Evolutionary conservation across 1,284 basidiomycete species (phyloP), one percentile per base, ranked within the genome.

Genomic region (Fomitopsis pinicola): DNA sequence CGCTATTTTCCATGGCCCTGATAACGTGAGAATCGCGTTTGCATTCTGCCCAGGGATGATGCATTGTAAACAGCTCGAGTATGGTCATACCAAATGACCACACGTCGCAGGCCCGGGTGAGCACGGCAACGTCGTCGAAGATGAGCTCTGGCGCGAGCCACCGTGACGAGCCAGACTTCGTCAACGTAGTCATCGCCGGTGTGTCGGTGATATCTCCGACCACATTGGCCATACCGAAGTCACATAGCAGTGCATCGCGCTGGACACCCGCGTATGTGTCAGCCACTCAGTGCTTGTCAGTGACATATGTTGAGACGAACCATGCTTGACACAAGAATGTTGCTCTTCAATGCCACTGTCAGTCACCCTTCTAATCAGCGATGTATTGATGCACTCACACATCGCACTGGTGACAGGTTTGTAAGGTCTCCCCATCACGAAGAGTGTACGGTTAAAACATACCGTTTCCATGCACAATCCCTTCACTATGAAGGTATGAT

Each of bases 201-300:
- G 69, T 78, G 56, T 81, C 79, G 1, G 81, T 80, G 28, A 83
- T 76, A 46, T 85, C 82, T 62, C 80, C 79, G 40, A 86, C 76
- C 36, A 84, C 72, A 66, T 82, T 84, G n/a, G 85, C 79, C 73
- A 86, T 80, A 38, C 84, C 84, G 66, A 87, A 86, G 64, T 87
- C 85, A 60, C 80, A 82, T 33, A 87, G 80, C 42, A 81, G 74
- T 26, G 84, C 80, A 64, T 80, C 72, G 9, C 76, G 77, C 84
- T 86, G 52, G 6, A 42, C 35, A 8, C 8, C 9, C 26, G 2
- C 9, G n/a, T 17, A 17, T 17, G 30, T 10, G 26, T 48, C 26
- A 42, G 42, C 5, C 5, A 5, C 15, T 45, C 22, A 22, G 17
- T 44, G n/a, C 17, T 33, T 8, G 30, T 33, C 42, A 44, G 17